These are phyloP conservation scores for Umbelopsis sp. DNA, from an alignment of 192 early-diverging fungal genomes.

Conservation along the genomic window DNA sequence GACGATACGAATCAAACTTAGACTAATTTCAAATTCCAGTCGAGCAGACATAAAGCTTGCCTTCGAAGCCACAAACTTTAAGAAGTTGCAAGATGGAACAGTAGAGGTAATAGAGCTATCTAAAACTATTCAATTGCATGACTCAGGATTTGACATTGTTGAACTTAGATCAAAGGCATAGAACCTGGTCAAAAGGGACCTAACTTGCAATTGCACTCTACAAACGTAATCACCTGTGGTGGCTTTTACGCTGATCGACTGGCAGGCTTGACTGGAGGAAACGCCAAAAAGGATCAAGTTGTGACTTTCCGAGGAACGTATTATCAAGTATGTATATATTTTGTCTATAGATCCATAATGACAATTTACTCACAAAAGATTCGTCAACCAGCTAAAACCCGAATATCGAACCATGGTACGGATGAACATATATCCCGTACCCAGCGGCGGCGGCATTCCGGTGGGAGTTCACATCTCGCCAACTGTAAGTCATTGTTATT, in stretches of 20 bases:
- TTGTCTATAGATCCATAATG: not conserved
- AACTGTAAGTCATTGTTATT: not conserved
- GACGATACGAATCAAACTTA: not conserved
- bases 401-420: constrained; percentile 33
- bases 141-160: not conserved
- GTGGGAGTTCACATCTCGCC: constrained; percentile 39
- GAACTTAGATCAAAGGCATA: constrained; percentile 17
- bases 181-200: constrained; percentile 32
- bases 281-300: constrained; percentile 12
- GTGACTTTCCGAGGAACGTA: constrained; percentile 38
- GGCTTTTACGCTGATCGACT: constrained; percentile 37
- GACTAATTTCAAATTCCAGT: not conserved
- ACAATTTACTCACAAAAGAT: too few relatives aligned
- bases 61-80: constrained; percentile 34
- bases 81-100: constrained; percentile 27
- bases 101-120: constrained; percentile 21
- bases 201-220: constrained; percentile 11
- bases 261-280: constrained; percentile 29
- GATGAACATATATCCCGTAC: constrained; percentile 39
- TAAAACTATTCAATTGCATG: not conserved
- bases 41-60: constrained; percentile 39
- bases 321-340: constrained; percentile 18
- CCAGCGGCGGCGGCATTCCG: constrained; percentile 37
- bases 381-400: constrained; percentile 17
- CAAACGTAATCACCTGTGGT: constrained; percentile 37